Base-by-base conservation (phyloP, 768 basidiomycete species). In the Boletus tylopilopsis region DNA sequence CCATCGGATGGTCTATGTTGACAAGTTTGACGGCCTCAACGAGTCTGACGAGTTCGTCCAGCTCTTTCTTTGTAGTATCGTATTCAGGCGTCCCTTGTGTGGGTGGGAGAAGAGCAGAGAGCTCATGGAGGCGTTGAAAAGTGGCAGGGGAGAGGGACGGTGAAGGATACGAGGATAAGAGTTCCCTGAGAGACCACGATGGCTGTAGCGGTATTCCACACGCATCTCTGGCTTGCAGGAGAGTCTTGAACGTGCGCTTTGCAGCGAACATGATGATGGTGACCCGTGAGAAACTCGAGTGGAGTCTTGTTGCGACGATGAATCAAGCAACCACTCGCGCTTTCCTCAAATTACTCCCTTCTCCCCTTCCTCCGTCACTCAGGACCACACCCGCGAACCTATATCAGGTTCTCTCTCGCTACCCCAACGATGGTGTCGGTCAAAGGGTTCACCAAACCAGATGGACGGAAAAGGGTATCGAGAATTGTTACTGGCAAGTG, bases 21-120 rank as follows among this genome's bases (percentile, higher is more conserved):
- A 85, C 81, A 22, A 86, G 64, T 64, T 80, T 87, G 45, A 91
- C 89, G 4, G 90, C 90, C 60, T 92, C 88, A 13, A 93, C 90
- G 10, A 93, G 73, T 53, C 75, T 79, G 48, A 91, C 72, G 42
- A 93, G 77, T 45, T 84, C 83, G 55, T 85, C 84, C 53, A 93
- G 67, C 53, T 87, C 82, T 35, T 57, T 52, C 51, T 80, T 84
- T 36, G 86, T 68, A 18, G 65, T 62, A 3, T 62, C 58, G 54
- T 84, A 77, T 50, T 82, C 78, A 6, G 64, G 60, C 1, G 87
- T 80, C 32, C 77, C 79, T 50, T 80, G 73, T 40, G 71, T 63
- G 2, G 89, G 90, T 2, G 87, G 81, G 23, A 76, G 62, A 37
- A 93, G 75, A 29, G 90, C 90, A 41, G 90, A 83, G 39, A 90